Evolutionary conservation across 176 grass and related monocot genomes (phyloP).

Genomic region (Luzula sylvatica): DNA sequence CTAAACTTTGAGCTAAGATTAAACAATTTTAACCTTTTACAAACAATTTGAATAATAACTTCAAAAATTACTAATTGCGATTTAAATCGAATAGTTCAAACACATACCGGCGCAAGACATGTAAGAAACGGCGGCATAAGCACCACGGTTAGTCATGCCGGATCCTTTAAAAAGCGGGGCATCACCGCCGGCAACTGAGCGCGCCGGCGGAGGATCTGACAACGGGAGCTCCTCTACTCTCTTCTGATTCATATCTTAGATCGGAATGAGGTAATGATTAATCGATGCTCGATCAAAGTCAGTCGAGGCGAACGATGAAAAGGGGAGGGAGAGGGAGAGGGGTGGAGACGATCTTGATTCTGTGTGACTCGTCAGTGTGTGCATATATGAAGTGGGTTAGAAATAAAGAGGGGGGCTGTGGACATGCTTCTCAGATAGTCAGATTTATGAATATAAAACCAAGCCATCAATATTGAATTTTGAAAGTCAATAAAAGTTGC

Average conservation of each 20-base stretch:
- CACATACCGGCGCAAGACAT: conserved; percentile 76
- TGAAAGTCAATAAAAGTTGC: too few species aligned
- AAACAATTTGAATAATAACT: background rate
- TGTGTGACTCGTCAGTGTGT: too few species aligned
- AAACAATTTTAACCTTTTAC: background rate
- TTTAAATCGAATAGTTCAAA: conserved; percentile 1
- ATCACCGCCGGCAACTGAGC: conserved; percentile 17
- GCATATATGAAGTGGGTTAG: background rate
- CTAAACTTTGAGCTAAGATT: too few species aligned
- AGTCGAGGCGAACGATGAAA: background rate
- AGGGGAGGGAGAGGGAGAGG: background rate
- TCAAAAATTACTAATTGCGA: background rate
- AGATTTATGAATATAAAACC: too few species aligned
- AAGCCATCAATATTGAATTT: too few species aligned
- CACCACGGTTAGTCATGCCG: conserved; percentile 67
- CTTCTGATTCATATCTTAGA: conserved; percentile 3
- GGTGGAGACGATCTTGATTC: background rate
- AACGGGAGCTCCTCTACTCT: conserved; percentile 22
- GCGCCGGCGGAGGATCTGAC: conserved; percentile 24
- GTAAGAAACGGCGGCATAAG: conserved; percentile 84
- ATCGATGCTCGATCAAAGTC: background rate
- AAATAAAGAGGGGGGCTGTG: too few species aligned
- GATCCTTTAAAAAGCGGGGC: conserved; percentile 65
- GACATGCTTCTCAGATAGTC: too few species aligned
- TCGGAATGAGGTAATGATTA: conserved; percentile 18